A percentile compares a stretch with the other conserved stretches of the same genome.
Conservation (phyloP, 768 basidiomycete genomes). For the Calocybe gangraenosa region DNA sequence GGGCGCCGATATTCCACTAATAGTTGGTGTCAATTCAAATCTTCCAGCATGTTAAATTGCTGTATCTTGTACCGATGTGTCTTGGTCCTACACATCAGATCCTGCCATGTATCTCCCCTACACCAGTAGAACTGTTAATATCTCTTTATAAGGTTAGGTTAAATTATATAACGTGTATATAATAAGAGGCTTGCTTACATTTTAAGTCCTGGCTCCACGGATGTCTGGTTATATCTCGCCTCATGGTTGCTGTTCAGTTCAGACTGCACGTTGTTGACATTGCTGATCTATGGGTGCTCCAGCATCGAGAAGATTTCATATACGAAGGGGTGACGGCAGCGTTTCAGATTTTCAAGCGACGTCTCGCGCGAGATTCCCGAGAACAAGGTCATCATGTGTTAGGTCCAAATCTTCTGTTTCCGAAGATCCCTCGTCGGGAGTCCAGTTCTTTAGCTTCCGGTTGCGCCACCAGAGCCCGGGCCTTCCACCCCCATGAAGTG, state of each 20-base stretch:
- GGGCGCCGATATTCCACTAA: background rate
- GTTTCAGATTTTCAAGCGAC: background rate
- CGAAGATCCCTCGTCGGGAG: constrained; percentile 16
- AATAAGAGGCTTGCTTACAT: constrained; percentile 3
- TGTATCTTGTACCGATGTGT: background rate
- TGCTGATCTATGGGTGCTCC: no score
- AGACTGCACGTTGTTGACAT: no score
- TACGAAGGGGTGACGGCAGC: no score
- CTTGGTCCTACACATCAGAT: background rate
- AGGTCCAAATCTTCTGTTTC: constrained; percentile 5
- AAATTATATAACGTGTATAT: background rate
- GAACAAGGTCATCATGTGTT: constrained; percentile 7
- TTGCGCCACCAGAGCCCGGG: constrained; percentile 44
- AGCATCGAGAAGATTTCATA: no score
- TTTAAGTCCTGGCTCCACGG: constrained; percentile 2
- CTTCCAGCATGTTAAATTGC: background rate
- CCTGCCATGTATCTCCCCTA: background rate
- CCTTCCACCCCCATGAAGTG: constrained; percentile 26
- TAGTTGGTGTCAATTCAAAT: no score
- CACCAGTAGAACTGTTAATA: background rate
- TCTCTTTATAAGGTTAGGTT: background rate
- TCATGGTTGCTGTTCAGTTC: no score
- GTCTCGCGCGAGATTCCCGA: constrained; percentile 6
- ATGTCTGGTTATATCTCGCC: background rate
- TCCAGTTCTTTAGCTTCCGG: constrained; percentile 32